These are phyloP conservation scores for Basidiobolus meristosporus DNA, from an alignment of 371 early-diverging fungal genomes.

Conservation along the genomic window DNA sequence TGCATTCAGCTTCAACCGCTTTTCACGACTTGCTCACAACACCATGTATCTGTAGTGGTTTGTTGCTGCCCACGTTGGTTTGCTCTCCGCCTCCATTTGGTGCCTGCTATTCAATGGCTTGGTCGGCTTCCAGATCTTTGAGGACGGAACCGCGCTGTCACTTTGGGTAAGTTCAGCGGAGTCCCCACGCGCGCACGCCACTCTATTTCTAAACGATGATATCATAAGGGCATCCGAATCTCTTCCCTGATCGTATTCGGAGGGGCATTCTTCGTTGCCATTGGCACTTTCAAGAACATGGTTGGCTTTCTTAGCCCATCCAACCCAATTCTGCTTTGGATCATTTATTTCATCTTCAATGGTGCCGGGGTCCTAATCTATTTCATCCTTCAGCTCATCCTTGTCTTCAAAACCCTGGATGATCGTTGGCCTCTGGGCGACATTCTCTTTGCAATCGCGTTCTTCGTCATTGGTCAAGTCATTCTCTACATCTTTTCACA, in stretches of 20 bases:
- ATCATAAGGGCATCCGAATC: slow-evolving; percentile 59
- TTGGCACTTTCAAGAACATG: slow-evolving; percentile 58
- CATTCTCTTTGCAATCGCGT: slow-evolving; percentile 71
- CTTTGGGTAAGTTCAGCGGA: slow-evolving; percentile 44
- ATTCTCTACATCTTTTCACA: slow-evolving; percentile 57
- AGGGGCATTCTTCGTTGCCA: slow-evolving; percentile 52
- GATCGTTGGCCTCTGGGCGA: slow-evolving; percentile 93
- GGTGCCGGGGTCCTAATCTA: slow-evolving; percentile 66
- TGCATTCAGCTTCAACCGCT: too few species aligned
- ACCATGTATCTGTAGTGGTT: slow-evolving; percentile 41
- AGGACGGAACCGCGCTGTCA: slow-evolving; percentile 83
- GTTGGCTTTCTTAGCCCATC: slow-evolving; percentile 33
- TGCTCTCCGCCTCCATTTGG: slow-evolving; percentile 74
- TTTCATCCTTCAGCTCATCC: slow-evolving; percentile 71
- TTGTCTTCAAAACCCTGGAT: slow-evolving; percentile 83
- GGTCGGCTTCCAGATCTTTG: slow-evolving; percentile 89
- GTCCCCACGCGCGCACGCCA: not conserved
- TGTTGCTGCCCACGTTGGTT: slow-evolving; percentile 62
- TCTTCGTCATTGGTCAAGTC: slow-evolving; percentile 74
- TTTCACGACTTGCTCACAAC: not conserved
- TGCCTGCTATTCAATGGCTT: slow-evolving; percentile 84
- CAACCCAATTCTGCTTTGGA: slow-evolving; percentile 65
- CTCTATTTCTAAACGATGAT: slow-evolving; percentile 31
- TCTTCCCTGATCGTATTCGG: slow-evolving; percentile 62
- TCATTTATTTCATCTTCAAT: slow-evolving; percentile 74